A percentile compares a stretch with the other conserved stretches of the same genome.
Evolutionary conservation across 805 yeast species (phyloP).

Genomic region (Ogataea parapolymorpha): DNA sequence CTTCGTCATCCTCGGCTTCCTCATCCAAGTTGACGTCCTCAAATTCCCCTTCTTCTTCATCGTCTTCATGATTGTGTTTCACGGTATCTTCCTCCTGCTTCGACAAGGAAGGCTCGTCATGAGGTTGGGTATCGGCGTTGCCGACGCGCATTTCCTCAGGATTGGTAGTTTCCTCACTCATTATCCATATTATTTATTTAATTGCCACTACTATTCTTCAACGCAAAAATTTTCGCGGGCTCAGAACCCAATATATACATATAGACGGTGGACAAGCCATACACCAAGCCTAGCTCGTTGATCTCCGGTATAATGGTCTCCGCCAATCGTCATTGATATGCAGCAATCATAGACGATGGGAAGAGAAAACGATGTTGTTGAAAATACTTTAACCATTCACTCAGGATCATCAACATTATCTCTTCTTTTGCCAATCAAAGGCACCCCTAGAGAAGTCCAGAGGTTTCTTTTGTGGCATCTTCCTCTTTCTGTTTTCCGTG

Average conservation of each 20-base stretch:
- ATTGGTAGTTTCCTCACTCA: slow-evolving; percentile 8
- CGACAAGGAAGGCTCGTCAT: neutral
- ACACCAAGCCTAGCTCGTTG: too few relatives aligned
- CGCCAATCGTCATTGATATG: too few relatives aligned
- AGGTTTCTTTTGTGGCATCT: slow-evolving; percentile 50
- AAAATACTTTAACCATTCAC: too few relatives aligned
- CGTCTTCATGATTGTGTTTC: slow-evolving; percentile 8
- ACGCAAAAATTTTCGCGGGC: slow-evolving; percentile 14
- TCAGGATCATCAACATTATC: slow-evolving; percentile 3
- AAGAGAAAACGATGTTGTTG: neutral
- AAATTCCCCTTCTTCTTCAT: slow-evolving; percentile 26
- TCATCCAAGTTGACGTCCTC: slow-evolving; percentile 6
- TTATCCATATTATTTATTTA: slow-evolving; percentile 8
- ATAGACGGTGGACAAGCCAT: too few relatives aligned
- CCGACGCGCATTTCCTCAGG: neutral
- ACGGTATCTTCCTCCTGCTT: neutral
- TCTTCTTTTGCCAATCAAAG: slow-evolving; percentile 35
- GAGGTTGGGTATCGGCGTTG: neutral
- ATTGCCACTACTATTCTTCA: slow-evolving; percentile 10
- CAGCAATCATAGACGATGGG: too few relatives aligned
- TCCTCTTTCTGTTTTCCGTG: slow-evolving; percentile 84
- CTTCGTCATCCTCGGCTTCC: slow-evolving; percentile 21
- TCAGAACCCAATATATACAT: slow-evolving; percentile 9
- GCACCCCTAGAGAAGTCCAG: slow-evolving; percentile 46
- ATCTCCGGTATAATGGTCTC: too few relatives aligned